phyloP scores from a whole-genome alignment of 805 yeast species.

The Wickerhamomyces ciferrii region DNA sequence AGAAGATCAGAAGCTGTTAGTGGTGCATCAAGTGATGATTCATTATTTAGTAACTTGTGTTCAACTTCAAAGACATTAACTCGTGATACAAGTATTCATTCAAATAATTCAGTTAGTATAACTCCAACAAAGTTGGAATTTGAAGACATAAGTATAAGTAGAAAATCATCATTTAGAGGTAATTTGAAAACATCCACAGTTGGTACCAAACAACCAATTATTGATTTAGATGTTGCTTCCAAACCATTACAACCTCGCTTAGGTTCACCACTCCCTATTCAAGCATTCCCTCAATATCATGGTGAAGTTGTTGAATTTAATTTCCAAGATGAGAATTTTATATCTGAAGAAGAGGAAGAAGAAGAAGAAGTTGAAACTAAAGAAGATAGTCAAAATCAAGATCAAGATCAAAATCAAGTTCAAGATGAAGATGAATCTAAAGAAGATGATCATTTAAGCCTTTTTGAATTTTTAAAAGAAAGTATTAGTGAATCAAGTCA shows the following conservation, averaged over 20 bases:
- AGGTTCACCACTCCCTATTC: neutral
- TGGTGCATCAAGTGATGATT: slow-evolving; percentile 1
- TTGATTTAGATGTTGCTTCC: slow-evolving; percentile 12
- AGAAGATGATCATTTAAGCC: slow-evolving; percentile 4
- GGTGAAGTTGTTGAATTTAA: neutral
- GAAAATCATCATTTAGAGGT: neutral
- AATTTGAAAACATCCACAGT: neutral
- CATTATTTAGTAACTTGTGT: neutral
- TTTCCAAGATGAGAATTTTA: neutral
- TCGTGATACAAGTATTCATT: neutral
- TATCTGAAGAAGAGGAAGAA: slow-evolving; percentile 1
- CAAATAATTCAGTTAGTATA: neutral
- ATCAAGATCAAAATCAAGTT: neutral
- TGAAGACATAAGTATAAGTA: neutral
- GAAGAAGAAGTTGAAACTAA: neutral
- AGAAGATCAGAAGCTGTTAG: neutral
- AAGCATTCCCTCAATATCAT: neutral
- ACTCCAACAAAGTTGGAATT: neutral
- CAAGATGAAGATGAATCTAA: neutral
- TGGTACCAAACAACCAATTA: slow-evolving; percentile 2
- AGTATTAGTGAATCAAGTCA: slow-evolving; percentile 10
- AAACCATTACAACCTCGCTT: slow-evolving; percentile 9
- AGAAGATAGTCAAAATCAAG: too few relatives aligned
- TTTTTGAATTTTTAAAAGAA: slow-evolving; percentile 18
- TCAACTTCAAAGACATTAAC: neutral